Evolutionary conservation across 2,329 filamentous ascomycete genomes (phyloP).

Genomic region (Cordyceps militaris): DNA sequence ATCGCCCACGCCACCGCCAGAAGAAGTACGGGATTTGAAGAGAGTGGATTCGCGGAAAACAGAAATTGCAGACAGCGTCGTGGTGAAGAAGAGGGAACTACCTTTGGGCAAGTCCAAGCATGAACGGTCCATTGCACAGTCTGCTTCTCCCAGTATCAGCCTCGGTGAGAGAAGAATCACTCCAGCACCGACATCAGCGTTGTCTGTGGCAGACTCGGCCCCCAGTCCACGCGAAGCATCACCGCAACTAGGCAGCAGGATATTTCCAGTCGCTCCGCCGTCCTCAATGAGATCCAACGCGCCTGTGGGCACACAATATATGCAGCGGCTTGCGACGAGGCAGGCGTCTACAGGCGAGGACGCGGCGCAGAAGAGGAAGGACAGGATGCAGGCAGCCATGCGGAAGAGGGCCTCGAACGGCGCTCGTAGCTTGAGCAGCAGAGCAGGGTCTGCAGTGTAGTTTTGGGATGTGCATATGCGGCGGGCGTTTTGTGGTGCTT

Average conservation of each 20-base stretch:
- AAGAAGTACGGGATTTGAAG: not conserved
- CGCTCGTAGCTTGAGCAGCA: slow-evolving; percentile 15
- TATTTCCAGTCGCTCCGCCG: slow-evolving; percentile 17
- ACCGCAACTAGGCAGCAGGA: not conserved
- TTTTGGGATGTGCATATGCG: not conserved
- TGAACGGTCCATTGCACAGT: not conserved
- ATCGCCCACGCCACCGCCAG: not conserved
- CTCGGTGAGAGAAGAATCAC: not conserved
- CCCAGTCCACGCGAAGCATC: not conserved
- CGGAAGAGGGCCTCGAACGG: slow-evolving; percentile 18
- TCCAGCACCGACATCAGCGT: not conserved
- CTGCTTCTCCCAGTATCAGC: not conserved
- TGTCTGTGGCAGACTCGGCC: not conserved
- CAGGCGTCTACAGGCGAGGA: slow-evolving; percentile 13
- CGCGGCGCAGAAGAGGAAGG: slow-evolving; percentile 18
- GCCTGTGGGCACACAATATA: slow-evolving; percentile 20
- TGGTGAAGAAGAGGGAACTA: not conserved
- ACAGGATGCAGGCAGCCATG: slow-evolving; percentile 23
- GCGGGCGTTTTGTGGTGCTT: not conserved
- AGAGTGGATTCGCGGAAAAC: not conserved
- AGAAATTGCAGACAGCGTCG: not conserved
- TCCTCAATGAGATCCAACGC: slow-evolving; percentile 14
- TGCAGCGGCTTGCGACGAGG: slow-evolving; percentile 17
- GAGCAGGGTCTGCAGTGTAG: slow-evolving; percentile 5
- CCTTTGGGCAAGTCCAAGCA: not conserved